Evolutionary conservation across 2,329 filamentous ascomycete genomes (phyloP), one percentile per base, ranked within the genome.

Genomic region (Plenodomus biglobosus): DNA sequence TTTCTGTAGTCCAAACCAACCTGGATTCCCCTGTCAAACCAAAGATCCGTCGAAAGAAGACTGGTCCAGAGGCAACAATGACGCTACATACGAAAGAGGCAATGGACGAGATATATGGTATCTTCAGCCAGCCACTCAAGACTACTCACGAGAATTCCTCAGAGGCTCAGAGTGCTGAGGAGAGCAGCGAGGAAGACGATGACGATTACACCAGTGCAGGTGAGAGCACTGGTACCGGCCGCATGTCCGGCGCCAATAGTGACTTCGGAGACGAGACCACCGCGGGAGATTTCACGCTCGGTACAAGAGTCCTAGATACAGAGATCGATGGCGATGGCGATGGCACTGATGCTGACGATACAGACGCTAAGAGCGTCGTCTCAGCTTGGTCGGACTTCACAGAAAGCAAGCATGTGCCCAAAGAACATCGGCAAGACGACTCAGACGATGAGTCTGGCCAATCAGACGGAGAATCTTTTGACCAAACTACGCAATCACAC

Each of bases 31-130:
- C 92, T 0, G 83, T 85, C n/a, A 85, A 85, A 3, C 58, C 61
- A 8, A 97, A 95, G 71, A 80, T 92, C 46, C 60, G 63, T 46
- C 87, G 86, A 79, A 89, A 89, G 70, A 94, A 88, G 69, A 85
- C 85, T 42, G 80, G 79, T 10, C 56, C 53, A 30, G 92, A 97
- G 71, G 89, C 92, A n/a, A 99, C 94, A 1, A 96, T 99, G 92
- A 99, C 94, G 0, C 83, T 99, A 57, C 91, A 97, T 67, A 99
- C 94, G 11, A 89, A 84, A 61, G 92, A 94, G 56, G 94, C 94
- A 3, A 96, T 92, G 53, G 92, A 97, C 61, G 94, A 99, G 61
- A 96, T 99, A 43, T 97, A 97, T 64, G 91, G 91, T 48, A 90
- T 99, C 40, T 99, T 97, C 74, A 97, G 94, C 64, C 88, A 94